A percentile compares a stretch with the other conserved stretches of the same genome.
Evolutionary conservation across 805 yeast species (phyloP).

Genomic region (Metschnikowia bowlesiae): DNA sequence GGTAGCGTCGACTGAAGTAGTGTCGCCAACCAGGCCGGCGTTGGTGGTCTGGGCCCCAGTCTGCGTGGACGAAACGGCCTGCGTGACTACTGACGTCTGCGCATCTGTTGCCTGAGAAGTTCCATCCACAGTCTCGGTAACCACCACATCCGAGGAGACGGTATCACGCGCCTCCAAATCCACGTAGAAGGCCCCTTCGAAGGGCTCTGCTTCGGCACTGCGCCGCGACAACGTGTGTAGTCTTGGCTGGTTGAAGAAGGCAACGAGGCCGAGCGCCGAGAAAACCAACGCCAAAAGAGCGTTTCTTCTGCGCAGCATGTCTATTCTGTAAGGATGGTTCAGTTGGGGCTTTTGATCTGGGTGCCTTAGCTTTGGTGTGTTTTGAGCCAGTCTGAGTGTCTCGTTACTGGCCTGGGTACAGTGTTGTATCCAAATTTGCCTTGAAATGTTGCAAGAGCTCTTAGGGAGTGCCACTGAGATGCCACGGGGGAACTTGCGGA

Average conservation of each 20-base stretch:
- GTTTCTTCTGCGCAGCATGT: neutral
- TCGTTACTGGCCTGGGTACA: too few species aligned
- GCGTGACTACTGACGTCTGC: neutral
- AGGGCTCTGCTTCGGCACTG: neutral
- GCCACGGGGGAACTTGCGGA: too few species aligned
- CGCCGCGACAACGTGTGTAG: neutral
- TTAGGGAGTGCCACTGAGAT: too few species aligned
- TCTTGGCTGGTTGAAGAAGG: neutral
- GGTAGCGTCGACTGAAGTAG: neutral
- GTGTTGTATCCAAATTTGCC: too few species aligned
- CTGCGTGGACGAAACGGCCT: neutral
- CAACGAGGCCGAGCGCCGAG: neutral
- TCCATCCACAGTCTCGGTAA: neutral
- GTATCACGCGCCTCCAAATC: constrained; percentile 1
- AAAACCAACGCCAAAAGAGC: neutral
- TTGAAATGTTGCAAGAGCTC: too few species aligned
- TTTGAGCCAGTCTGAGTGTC: too few species aligned
- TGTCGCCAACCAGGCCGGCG: neutral
- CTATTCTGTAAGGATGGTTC: too few species aligned
- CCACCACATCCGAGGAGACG: neutral
- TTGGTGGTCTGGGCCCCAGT: neutral
- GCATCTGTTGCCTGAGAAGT: neutral
- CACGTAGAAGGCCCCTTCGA: neutral
- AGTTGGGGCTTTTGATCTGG: too few species aligned
- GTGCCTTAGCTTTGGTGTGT: too few species aligned